A percentile compares a stretch with the other conserved stretches of the same genome.
Evolutionary conservation across 176 grass and related monocot genomes (phyloP).

Genomic region (Musa itinerans): DNA sequence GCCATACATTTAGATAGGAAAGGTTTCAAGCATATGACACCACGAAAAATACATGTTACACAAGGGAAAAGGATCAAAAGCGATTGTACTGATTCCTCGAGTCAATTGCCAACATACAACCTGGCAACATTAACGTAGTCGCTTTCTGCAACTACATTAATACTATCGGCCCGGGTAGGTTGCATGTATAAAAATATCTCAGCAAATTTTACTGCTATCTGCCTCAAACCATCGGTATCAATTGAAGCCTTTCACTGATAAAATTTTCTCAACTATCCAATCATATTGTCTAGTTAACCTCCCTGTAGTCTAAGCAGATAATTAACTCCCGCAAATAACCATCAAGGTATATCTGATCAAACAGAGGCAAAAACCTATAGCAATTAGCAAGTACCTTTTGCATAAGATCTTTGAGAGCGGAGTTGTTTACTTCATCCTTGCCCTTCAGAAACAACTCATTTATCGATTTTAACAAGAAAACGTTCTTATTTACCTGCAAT

Average conservation of each 20-base stretch:
- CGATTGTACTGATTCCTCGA: no score
- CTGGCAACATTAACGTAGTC: no score
- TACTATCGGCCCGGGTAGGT: no score
- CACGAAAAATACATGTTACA: no score
- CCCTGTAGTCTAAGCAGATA: neutral
- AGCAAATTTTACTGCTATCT: neutral
- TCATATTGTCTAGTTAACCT: neutral
- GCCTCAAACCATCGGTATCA: neutral
- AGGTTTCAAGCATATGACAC: no score
- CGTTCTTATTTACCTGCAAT: conserved; percentile 78
- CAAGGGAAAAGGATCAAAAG: no score
- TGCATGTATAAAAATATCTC: neutral
- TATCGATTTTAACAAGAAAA: conserved; percentile 55
- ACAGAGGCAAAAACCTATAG: conserved; percentile 10
- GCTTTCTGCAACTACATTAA: no score
- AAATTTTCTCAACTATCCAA: neutral
- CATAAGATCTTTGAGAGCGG: conserved; percentile 49
- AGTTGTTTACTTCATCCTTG: conserved; percentile 50
- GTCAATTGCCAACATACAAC: no score
- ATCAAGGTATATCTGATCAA: neutral
- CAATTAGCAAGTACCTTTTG: conserved; percentile 46
- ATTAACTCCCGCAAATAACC: neutral
- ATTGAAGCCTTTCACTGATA: neutral
- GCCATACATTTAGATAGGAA: no score
- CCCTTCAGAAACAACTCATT: conserved; percentile 64